Evolutionary conservation across 2,329 filamentous ascomycete genomes (phyloP).

Genomic region (Daldinia sp.): DNA sequence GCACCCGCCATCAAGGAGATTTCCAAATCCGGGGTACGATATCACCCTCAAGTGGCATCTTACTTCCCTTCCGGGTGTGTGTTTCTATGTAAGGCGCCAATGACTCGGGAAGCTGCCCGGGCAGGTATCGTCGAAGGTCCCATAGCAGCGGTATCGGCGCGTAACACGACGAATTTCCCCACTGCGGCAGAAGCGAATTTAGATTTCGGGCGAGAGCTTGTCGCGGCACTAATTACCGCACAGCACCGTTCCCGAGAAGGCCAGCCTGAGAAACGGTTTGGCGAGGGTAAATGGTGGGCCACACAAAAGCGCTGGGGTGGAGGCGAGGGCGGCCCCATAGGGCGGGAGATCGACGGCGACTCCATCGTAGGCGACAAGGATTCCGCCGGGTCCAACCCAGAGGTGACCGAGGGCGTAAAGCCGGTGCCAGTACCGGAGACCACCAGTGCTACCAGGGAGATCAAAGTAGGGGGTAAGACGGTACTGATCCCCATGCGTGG

Average conservation of each 20-base stretch:
- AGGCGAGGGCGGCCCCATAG: slow-evolving; percentile 68
- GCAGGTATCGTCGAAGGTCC: slow-evolving; percentile 69
- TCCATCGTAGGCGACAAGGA: slow-evolving; percentile 58
- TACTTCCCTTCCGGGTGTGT: slow-evolving; percentile 67
- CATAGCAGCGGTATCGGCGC: slow-evolving; percentile 66
- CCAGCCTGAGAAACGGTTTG: slow-evolving; percentile 63
- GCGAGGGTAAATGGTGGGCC: slow-evolving; percentile 69
- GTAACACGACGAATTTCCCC: slow-evolving; percentile 62
- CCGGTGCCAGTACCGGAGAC: background rate
- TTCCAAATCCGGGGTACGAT: background rate
- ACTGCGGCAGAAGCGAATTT: slow-evolving; percentile 63
- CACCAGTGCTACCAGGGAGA: background rate
- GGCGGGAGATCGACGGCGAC: slow-evolving; percentile 64
- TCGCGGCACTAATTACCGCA: slow-evolving; percentile 68
- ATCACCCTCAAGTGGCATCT: slow-evolving; percentile 52
- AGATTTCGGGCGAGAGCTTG: slow-evolving; percentile 68
- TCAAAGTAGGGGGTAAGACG: background rate
- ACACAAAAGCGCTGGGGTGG: slow-evolving; percentile 69
- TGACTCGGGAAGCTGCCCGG: slow-evolving; percentile 66
- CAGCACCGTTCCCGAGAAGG: slow-evolving; percentile 70
- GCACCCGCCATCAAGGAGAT: slow-evolving; percentile 39
- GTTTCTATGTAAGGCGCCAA: slow-evolving; percentile 68
- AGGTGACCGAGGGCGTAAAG: background rate
- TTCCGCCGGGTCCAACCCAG: background rate
- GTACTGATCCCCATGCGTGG: slow-evolving; percentile 40